Percentiles rank a stretch among this genome's conserved stretches.
Conservation (phyloP, 2,329 filamentous ascomycete species). For the Microdochium trichocladiopsis region DNA sequence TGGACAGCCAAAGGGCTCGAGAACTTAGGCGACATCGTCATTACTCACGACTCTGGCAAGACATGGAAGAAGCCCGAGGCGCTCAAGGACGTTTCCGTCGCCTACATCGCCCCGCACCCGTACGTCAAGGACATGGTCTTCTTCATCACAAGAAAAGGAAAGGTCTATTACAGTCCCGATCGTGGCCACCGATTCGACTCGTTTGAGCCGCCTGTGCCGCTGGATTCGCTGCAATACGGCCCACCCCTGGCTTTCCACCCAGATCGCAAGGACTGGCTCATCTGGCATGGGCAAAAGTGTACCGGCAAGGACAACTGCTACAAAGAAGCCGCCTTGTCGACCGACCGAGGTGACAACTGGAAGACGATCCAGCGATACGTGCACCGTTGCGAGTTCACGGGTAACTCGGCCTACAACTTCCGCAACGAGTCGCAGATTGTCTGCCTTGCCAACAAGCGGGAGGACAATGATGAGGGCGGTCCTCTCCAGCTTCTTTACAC, state of each 20-base stretch:
- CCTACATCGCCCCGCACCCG: slow-evolving; percentile 66
- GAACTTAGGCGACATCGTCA: slow-evolving; percentile 51
- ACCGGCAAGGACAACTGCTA: slow-evolving; percentile 51
- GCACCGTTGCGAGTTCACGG: slow-evolving; percentile 80
- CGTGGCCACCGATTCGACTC: slow-evolving; percentile 66
- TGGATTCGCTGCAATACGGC: slow-evolving; percentile 21
- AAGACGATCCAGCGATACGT: slow-evolving; percentile 66
- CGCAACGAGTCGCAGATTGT: slow-evolving; percentile 49
- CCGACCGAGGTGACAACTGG: slow-evolving; percentile 78
- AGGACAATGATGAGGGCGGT: slow-evolving; percentile 57
- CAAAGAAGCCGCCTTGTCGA: slow-evolving; percentile 67
- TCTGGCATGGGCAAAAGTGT: slow-evolving; percentile 79
- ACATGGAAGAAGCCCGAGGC: slow-evolving; percentile 61
- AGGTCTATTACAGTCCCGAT: slow-evolving; percentile 76
- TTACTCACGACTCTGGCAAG: slow-evolving; percentile 84
- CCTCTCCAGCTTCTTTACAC: slow-evolving; percentile 68
- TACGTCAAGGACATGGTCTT: slow-evolving; percentile 82
- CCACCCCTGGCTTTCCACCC: slow-evolving; percentile 72
- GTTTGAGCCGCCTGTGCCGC: slow-evolving; percentile 62
- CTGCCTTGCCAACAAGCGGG: slow-evolving; percentile 55
- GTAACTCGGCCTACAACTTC: slow-evolving; percentile 48
- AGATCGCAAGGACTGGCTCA: slow-evolving; percentile 78
- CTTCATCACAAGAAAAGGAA: slow-evolving; percentile 62
- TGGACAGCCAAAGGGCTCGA: slow-evolving; percentile 33
- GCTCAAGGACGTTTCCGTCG: slow-evolving; percentile 63